Conservation (phyloP, 2,329 filamentous ascomycete genomes). For the Calonectria pteridis region DNA sequence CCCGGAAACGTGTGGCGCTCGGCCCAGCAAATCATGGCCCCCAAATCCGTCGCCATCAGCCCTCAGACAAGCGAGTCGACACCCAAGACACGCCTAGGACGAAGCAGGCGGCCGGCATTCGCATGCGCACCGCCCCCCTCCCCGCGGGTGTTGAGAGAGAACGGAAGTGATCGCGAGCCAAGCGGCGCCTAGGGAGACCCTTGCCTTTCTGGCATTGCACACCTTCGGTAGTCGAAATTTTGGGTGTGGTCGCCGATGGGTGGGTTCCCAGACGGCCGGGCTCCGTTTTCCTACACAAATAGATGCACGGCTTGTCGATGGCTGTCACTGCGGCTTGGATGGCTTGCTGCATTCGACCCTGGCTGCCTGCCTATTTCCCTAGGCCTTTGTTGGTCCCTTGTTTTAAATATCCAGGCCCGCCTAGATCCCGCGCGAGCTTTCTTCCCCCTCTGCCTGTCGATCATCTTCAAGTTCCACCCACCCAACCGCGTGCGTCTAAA, state of each 20-base stretch:
- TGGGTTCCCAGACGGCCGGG: slow-evolving; percentile 10
- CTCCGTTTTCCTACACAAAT: not conserved
- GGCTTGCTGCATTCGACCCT: not conserved
- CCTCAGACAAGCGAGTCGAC: not conserved
- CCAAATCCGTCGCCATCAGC: not conserved
- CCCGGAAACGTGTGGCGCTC: slow-evolving; percentile 14
- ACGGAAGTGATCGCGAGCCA: slow-evolving; percentile 1
- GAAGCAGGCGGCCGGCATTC: not conserved
- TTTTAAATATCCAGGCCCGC: slow-evolving; percentile 2
- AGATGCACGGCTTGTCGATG: not conserved
- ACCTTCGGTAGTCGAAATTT: slow-evolving; percentile 1
- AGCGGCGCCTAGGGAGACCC: not conserved
- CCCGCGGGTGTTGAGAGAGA: not conserved
- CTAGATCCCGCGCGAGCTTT: not conserved
- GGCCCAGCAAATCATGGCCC: slow-evolving; percentile 22
- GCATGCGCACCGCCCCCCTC: not conserved
- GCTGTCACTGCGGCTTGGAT: not conserved
- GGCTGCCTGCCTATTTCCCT: not conserved
- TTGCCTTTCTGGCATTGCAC: not conserved
- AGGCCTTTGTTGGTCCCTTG: not conserved
- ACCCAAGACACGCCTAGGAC: not conserved
- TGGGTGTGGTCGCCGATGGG: not conserved
- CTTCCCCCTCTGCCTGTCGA: not conserved
- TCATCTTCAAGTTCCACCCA: not conserved
- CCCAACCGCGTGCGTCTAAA: slow-evolving; percentile 9